Percentiles rank a stretch among this genome's conserved stretches.
phyloP scores from a whole-genome alignment of 2,329 filamentous ascomycete genomes.

The Daldinia sp. region DNA sequence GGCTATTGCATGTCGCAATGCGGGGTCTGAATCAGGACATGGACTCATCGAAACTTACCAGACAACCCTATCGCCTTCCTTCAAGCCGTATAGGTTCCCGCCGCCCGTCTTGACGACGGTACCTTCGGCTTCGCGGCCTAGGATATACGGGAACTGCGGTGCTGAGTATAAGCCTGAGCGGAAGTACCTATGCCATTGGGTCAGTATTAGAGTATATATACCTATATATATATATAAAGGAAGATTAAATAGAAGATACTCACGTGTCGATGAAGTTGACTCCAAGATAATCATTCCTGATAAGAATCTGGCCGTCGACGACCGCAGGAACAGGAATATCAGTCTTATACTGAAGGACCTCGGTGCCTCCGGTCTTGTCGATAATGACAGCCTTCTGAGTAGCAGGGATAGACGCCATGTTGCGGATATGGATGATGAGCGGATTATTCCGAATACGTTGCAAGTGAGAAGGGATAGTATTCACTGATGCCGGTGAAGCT shows the following conservation, averaged over 20 bases:
- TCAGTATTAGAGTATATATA: background rate
- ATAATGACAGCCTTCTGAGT: slow-evolving; percentile 79
- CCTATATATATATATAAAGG: background rate
- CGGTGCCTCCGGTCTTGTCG: slow-evolving; percentile 74
- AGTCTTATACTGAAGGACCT: slow-evolving; percentile 75
- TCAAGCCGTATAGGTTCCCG: slow-evolving; percentile 61
- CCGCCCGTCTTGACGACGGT: slow-evolving; percentile 69
- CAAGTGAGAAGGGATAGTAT: slow-evolving; percentile 28
- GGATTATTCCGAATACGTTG: slow-evolving; percentile 8
- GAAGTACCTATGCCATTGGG: slow-evolving; percentile 69
- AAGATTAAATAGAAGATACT: slow-evolving; percentile 30
- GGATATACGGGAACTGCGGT: slow-evolving; percentile 73
- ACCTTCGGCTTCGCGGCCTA: slow-evolving; percentile 82
- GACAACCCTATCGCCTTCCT: slow-evolving; percentile 74
- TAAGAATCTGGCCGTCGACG: slow-evolving; percentile 75
- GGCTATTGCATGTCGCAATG: background rate
- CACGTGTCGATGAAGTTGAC: slow-evolving; percentile 90
- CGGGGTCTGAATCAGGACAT: background rate
- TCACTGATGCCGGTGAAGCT: slow-evolving; percentile 26
- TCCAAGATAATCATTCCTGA: slow-evolving; percentile 82
- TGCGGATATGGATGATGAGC: slow-evolving; percentile 14
- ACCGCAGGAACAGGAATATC: slow-evolving; percentile 75
- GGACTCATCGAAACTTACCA: slow-evolving; percentile 52
- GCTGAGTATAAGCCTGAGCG: slow-evolving; percentile 81
- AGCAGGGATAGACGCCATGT: slow-evolving; percentile 58